These are phyloP conservation scores for Eucalyptus dawsonii DNA, from an alignment of 345 rosid genomes.

Conservation along the genomic window DNA sequence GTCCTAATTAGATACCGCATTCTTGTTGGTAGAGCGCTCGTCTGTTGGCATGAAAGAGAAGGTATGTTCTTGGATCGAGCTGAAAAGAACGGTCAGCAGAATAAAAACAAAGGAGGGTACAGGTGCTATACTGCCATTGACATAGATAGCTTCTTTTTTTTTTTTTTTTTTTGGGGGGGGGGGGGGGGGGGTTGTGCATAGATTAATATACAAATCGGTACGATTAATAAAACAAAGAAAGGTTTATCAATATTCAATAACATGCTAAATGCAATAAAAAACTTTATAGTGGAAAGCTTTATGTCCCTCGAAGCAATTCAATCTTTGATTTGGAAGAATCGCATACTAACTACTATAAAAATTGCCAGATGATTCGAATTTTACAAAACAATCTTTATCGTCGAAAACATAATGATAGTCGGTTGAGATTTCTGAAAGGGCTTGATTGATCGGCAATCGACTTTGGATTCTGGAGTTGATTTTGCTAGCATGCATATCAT, in stretches of 20 bases:
- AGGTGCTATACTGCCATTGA: background rate
- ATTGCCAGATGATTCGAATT: background rate
- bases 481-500: background rate
- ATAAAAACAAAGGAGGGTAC: background rate
- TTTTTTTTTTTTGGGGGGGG: too few relatives aligned
- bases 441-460: background rate
- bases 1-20: background rate
- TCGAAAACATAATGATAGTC: background rate
- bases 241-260: background rate
- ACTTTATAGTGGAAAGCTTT: background rate
- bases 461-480: background rate
- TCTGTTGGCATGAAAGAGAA: background rate
- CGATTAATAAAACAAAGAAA: background rate
- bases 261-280: background rate
- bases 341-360: background rate
- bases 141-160: background rate
- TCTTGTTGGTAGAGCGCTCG: background rate
- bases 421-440: rapidly evolving
- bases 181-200: background rate
- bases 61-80: background rate
- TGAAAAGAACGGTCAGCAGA: background rate
- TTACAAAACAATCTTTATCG: background rate
- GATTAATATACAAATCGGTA: background rate
- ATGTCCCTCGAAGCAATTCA: background rate
- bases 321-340: background rate